Conservation (phyloP, 805 yeast genomes). For the Saccharomycopsis fibuligera region DNA sequence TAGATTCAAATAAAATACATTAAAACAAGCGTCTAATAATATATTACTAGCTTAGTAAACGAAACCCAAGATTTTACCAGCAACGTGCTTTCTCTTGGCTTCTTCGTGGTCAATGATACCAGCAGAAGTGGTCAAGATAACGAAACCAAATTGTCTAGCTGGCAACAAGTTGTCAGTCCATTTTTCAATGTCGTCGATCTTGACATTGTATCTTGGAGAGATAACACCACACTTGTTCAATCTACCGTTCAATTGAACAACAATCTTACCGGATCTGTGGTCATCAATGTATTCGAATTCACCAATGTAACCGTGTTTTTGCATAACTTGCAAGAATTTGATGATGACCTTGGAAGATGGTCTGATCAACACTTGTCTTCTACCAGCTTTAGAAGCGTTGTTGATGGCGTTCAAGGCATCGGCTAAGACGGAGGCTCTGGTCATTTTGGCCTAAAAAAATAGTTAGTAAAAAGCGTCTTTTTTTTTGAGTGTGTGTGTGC, state of each 20-base stretch:
- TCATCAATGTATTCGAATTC: slow-evolving; percentile 98
- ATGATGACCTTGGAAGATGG: slow-evolving; percentile 98
- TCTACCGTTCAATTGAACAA: slow-evolving; percentile 95
- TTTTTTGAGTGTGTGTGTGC: too few relatives aligned
- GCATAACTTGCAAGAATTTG: slow-evolving; percentile 95
- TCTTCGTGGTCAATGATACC: slow-evolving; percentile 99
- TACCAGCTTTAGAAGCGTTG: slow-evolving; percentile 99
- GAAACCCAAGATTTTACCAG: slow-evolving; percentile 98
- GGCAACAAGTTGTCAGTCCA: slow-evolving; percentile 98
- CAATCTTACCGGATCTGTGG: slow-evolving; percentile 98
- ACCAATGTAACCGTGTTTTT: slow-evolving; percentile 98
- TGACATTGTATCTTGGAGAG: slow-evolving; percentile 97
- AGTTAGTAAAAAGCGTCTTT: neutral
- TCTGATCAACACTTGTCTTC: slow-evolving; percentile 97
- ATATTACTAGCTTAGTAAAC: slow-evolving; percentile 56
- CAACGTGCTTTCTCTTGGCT: slow-evolving; percentile 99
- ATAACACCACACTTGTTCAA: slow-evolving; percentile 98
- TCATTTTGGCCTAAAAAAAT: slow-evolving; percentile 48
- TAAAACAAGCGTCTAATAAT: neutral
- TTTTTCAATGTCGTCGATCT: slow-evolving; percentile 91
- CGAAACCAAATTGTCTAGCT: slow-evolving; percentile 98
- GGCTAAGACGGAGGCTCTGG: slow-evolving; percentile 97
- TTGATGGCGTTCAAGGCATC: slow-evolving; percentile 97
- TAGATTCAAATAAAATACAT: neutral
- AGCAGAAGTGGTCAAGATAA: slow-evolving; percentile 96